These are phyloP conservation scores for Colletotrichum cuscutae DNA, from an alignment of 2,329 filamentous ascomycete genomes.

Conservation along the genomic window DNA sequence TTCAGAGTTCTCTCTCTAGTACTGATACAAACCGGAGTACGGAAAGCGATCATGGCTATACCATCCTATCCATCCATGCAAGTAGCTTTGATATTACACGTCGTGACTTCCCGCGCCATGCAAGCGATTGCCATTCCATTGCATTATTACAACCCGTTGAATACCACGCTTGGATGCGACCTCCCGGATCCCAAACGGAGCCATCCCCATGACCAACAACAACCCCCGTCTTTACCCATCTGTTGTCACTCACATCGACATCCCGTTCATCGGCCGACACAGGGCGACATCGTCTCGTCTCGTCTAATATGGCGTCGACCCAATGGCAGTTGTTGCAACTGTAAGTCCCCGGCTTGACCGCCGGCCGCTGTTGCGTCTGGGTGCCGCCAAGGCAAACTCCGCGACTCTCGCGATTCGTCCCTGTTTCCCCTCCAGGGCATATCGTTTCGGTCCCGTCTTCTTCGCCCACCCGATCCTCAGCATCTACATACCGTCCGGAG, in stretches of 20 bases:
- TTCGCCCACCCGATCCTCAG: not conserved
- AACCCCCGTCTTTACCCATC: not conserved
- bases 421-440: not conserved
- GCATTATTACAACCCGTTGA: constrained; percentile 11
- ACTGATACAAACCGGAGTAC: not conserved
- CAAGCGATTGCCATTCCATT: constrained; percentile 11
- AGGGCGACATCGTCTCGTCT: constrained; percentile 21
- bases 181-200: constrained; percentile 5
- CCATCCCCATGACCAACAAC: not conserved
- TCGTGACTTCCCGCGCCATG: constrained; percentile 10
- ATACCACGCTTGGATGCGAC: constrained; percentile 19
- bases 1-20: not conserved
- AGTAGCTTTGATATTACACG: not conserved
- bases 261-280: not conserved
- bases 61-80: not conserved
- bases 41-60: not conserved
- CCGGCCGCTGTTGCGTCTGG: not conserved
- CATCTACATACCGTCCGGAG: constrained; percentile 22
- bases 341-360: not conserved
- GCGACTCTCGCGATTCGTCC: constrained; percentile 4
- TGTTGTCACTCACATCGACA: constrained; percentile 1
- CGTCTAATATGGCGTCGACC: constrained; percentile 5
- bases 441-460: not conserved
- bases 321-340: not conserved
- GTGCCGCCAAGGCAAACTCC: not conserved